A percentile compares a stretch with the other conserved stretches of the same genome.
Evolutionary conservation across 1,139 yeast species (phyloP).

Genomic region (Pneumocystis canis): DNA sequence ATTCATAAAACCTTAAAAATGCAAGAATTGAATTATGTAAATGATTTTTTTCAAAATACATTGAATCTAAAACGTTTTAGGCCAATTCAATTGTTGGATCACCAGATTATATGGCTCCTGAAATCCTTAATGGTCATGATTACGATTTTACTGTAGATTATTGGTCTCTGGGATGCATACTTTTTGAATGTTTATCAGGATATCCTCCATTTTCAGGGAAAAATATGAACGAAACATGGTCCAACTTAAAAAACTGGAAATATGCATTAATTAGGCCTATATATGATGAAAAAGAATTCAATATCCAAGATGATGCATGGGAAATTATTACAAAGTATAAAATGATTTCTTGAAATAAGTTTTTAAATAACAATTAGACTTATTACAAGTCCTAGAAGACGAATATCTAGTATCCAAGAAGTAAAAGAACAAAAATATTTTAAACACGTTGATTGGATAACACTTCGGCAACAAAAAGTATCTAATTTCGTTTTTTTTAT

Average conservation of each 20-base stretch:
- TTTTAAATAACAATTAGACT: constrained; percentile 27
- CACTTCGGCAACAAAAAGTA: constrained; percentile 42
- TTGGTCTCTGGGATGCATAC: constrained; percentile 95
- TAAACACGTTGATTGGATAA: constrained; percentile 65
- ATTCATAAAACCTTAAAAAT: constrained; percentile 43
- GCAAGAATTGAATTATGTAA: constrained; percentile 52
- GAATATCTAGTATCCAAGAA: constrained; percentile 67
- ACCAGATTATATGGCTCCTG: constrained; percentile 98
- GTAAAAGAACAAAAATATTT: constrained; percentile 70
- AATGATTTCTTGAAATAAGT: background rate
- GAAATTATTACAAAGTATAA: constrained; percentile 44
- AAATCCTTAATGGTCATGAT: constrained; percentile 83
- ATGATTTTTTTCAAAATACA: constrained; percentile 49
- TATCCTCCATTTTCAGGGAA: constrained; percentile 96
- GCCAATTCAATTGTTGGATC: constrained; percentile 96
- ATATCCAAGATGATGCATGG: constrained; percentile 72
- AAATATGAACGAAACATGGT: constrained; percentile 84
- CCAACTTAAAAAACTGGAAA: constrained; percentile 87
- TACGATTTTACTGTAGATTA: constrained; percentile 95
- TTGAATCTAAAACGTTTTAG: constrained; percentile 44
- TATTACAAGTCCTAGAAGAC: constrained; percentile 62
- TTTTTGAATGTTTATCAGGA: constrained; percentile 83
- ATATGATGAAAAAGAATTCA: constrained; percentile 21
- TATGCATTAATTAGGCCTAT: constrained; percentile 79
- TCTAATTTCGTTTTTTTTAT: background rate